Conservation (phyloP, 2,329 filamentous ascomycete species). For the Thelonectria blattea region DNA sequence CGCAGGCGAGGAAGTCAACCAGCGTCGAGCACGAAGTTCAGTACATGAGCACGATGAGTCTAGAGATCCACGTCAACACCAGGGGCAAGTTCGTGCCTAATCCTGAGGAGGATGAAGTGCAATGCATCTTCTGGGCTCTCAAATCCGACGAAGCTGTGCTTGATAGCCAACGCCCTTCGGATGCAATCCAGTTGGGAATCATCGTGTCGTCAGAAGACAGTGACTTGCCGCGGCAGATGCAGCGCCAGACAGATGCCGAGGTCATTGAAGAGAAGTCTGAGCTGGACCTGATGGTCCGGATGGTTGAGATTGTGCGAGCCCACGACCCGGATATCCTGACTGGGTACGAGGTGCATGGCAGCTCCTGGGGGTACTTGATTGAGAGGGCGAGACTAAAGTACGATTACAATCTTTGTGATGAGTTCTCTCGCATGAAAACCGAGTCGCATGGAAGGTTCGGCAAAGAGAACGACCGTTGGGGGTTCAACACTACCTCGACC, state of each 20-base stretch:
- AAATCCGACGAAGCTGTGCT: conserved; percentile 73
- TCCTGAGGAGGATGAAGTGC: conserved; percentile 86
- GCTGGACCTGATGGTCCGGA: conserved; percentile 81
- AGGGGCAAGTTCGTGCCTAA: conserved; percentile 82
- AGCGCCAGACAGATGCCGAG: conserved; percentile 65
- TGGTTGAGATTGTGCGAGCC: conserved; percentile 83
- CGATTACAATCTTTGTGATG: conserved; percentile 88
- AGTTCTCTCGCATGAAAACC: conserved; percentile 86
- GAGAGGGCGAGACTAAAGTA: conserved; percentile 87
- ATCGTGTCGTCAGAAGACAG: conserved; percentile 72
- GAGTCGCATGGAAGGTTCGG: conserved; percentile 84
- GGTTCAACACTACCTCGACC: conserved; percentile 90
- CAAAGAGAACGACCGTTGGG: conserved; percentile 88
- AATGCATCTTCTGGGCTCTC: conserved; percentile 89
- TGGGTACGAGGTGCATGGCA: conserved; percentile 91
- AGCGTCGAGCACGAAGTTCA: conserved; percentile 83
- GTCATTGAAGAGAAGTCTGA: conserved; percentile 80
- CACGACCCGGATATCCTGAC: conserved; percentile 92
- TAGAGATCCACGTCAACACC: conserved; percentile 92
- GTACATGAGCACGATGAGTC: conserved; percentile 96
- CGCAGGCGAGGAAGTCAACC: conserved; percentile 74
- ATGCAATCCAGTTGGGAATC: conserved; percentile 70
- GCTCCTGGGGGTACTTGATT: conserved; percentile 94
- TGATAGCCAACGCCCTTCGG: conserved; percentile 51
- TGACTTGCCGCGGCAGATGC: conserved; percentile 64